Evolutionary conservation across 306 rosid species (phyloP).

Genomic region (Cicer chorassanicum): DNA sequence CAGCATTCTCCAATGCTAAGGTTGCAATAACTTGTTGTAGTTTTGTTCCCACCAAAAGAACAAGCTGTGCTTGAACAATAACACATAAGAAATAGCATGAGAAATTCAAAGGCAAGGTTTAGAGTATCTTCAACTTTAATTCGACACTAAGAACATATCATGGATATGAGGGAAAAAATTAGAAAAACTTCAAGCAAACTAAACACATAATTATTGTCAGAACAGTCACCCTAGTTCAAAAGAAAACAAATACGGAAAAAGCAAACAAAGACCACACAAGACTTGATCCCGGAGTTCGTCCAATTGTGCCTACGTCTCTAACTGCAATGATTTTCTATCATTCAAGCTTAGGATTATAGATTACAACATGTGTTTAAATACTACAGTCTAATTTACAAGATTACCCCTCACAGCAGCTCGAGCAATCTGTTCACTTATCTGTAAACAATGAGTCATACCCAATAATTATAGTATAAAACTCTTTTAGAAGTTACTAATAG

Average conservation of each 20-base stretch:
- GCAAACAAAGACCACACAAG: too few species aligned
- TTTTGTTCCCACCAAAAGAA: constrained; percentile 92
- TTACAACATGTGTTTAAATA: too few species aligned
- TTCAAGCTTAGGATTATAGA: too few species aligned
- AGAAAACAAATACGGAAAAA: too few species aligned
- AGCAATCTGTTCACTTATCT: too few species aligned
- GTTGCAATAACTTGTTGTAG: constrained; percentile 93
- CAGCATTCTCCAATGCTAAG: constrained; percentile 86
- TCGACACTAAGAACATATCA: neutral
- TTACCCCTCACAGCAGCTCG: too few species aligned
- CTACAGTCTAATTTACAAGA: too few species aligned
- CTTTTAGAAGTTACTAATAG: neutral
- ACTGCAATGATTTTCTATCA: too few species aligned
- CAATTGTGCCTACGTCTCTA: too few species aligned
- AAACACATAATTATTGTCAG: neutral
- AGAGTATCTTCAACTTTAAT: neutral
- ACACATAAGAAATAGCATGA: constrained; percentile 40
- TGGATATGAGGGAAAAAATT: neutral
- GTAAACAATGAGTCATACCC: too few species aligned
- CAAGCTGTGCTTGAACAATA: constrained; percentile 64
- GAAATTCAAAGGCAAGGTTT: constrained; percentile 32
- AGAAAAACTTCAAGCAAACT: neutral
- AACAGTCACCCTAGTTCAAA: too few species aligned
- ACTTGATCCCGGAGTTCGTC: too few species aligned
- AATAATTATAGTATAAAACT: neutral